phyloP scores from a whole-genome alignment of 257 asterid species.

The Paraleonurus japonicus region DNA sequence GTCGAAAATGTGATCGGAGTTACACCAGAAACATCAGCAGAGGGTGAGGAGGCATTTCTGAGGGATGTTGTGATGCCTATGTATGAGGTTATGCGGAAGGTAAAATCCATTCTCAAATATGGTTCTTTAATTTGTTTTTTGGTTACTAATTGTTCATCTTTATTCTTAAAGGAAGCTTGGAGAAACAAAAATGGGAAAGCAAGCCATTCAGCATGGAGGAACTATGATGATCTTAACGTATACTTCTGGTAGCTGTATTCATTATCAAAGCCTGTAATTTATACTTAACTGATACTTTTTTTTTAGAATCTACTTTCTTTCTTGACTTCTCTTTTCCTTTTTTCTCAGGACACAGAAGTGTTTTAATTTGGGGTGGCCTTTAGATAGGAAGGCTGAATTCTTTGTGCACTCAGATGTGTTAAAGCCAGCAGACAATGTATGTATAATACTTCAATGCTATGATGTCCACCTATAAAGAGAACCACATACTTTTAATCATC shows the following conservation, averaged over 20 bases:
- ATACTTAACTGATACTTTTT: conserved; percentile 12
- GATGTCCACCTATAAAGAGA: background rate
- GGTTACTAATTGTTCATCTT: conserved; percentile 35
- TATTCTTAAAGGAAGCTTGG: conserved; percentile 79
- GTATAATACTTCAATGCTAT: conserved; percentile 8
- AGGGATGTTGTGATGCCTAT: conserved; percentile 84
- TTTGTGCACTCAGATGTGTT: conserved; percentile 65
- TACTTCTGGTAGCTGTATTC: conserved; percentile 77
- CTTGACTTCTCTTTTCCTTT: conserved; percentile 18
- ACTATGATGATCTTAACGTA: conserved; percentile 93
- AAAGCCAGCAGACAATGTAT: conserved; percentile 44
- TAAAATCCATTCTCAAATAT: conserved; percentile 28
- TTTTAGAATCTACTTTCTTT: background rate
- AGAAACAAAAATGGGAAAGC: conserved; percentile 84
- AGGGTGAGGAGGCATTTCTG: conserved; percentile 75
- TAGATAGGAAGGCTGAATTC: conserved; percentile 69
- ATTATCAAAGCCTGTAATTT: conserved; percentile 20
- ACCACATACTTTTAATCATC: background rate
- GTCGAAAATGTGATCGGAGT: conserved; percentile 69
- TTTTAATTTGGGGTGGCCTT: conserved; percentile 88
- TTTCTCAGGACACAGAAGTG: conserved; percentile 69
- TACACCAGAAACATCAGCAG: conserved; percentile 49
- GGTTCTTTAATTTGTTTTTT: conserved; percentile 8
- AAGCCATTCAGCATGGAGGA: conserved; percentile 97
- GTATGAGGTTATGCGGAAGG: conserved; percentile 79